Evolutionary conservation across 2,329 filamentous ascomycete species (phyloP).

Genomic region (Xylaria sp.): DNA sequence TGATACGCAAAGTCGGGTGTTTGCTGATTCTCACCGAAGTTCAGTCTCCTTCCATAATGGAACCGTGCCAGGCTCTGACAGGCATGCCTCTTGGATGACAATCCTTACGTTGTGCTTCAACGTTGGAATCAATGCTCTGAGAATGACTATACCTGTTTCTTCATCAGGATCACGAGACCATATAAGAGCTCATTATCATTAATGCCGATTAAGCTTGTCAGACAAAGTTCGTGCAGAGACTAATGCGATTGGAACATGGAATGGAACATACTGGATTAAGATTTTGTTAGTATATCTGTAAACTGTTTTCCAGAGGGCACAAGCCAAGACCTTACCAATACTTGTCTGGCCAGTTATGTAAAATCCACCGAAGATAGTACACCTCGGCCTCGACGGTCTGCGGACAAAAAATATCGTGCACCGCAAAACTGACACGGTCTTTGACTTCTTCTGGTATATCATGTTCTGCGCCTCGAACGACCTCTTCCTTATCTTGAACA

Average conservation of each 20-base stretch:
- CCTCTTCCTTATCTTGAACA: conserved; percentile 4
- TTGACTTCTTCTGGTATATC: neutral
- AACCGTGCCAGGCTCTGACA: conserved; percentile 5
- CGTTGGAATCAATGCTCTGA: neutral
- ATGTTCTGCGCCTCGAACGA: neutral
- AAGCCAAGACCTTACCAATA: neutral
- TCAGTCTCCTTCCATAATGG: conserved; percentile 4
- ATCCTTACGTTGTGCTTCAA: conserved; percentile 1
- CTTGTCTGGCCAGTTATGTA: neutral
- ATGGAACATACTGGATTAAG: neutral
- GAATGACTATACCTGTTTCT: neutral
- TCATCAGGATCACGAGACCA: neutral
- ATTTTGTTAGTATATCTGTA: neutral
- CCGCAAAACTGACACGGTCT: neutral
- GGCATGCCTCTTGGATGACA: conserved; percentile 3
- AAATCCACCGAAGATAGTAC: neutral
- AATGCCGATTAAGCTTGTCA: neutral
- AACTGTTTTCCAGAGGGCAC: neutral
- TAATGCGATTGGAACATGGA: neutral
- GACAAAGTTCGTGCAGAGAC: neutral
- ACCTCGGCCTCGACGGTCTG: neutral
- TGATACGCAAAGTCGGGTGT: neutral
- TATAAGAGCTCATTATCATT: neutral
- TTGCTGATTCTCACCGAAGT: neutral
- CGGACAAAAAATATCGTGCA: neutral